Percentiles rank a stretch among this genome's conserved stretches.
Evolutionary conservation across 108 stramenopile species (phyloP).

Genomic region (Aurantiochytrium sp.): DNA sequence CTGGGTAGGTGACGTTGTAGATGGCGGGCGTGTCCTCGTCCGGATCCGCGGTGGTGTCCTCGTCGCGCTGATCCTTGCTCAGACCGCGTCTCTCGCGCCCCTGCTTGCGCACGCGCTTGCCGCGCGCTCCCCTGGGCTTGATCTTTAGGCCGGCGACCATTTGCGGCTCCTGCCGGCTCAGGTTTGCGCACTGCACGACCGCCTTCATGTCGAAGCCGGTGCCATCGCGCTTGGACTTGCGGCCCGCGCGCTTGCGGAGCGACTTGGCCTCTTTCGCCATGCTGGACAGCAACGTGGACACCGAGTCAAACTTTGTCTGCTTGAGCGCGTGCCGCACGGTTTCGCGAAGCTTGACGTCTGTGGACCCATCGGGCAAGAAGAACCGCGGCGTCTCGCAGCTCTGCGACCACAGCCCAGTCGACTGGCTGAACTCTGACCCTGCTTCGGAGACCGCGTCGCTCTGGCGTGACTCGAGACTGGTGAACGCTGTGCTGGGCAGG

Average conservation of each 20-base stretch:
- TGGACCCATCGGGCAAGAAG: slow-evolving; percentile 57
- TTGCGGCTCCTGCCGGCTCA: background rate
- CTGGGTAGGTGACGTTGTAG: background rate
- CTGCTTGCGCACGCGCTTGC: background rate
- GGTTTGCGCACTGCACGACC: background rate
- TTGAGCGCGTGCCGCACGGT: slow-evolving; percentile 51
- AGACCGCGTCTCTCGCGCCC: background rate
- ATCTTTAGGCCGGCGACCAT: background rate
- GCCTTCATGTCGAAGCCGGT: background rate
- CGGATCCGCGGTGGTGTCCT: background rate
- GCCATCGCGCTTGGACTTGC: background rate
- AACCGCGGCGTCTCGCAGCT: slow-evolving; percentile 8
- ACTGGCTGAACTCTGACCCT: slow-evolving; percentile 13
- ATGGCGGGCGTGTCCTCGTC: background rate
- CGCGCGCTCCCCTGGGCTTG: background rate
- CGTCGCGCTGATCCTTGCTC: background rate
- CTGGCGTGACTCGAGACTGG: background rate
- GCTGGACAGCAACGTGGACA: slow-evolving; percentile 57
- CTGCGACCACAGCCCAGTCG: slow-evolving; percentile 3
- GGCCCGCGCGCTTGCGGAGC: background rate
- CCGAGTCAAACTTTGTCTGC: slow-evolving; percentile 59
- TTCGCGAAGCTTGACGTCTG: slow-evolving; percentile 52
- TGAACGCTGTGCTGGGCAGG: background rate
- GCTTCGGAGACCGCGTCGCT: background rate
- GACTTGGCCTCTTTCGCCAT: background rate